Conservation (phyloP, 139 green algal genomes). For the Desmodesmus armatus region DNA sequence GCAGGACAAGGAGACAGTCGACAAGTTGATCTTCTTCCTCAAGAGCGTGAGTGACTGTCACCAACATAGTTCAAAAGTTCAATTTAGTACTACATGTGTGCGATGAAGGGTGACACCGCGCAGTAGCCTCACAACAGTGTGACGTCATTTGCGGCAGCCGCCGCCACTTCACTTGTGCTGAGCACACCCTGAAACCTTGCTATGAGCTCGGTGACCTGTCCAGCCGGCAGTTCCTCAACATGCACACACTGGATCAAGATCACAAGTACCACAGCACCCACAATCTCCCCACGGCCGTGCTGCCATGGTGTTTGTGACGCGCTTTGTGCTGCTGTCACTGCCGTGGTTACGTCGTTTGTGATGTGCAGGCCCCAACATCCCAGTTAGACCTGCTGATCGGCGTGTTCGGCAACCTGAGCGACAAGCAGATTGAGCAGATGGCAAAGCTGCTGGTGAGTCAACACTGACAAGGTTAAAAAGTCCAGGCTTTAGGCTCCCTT, state of each 20-base stretch:
- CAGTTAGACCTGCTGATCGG: not conserved
- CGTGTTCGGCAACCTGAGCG: constrained; percentile 10
- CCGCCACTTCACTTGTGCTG: not conserved
- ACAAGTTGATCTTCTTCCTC: constrained; percentile 38
- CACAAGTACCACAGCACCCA: not conserved
- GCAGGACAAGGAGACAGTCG: not conserved
- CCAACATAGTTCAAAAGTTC: not conserved
- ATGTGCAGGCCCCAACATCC: not conserved
- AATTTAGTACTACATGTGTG: not conserved
- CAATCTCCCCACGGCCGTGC: too few species aligned
- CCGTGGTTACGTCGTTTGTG: not conserved
- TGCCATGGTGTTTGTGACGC: not conserved
- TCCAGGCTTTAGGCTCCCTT: too few species aligned
- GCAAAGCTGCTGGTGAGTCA: too few species aligned
- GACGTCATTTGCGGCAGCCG: not conserved
- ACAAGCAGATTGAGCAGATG: not conserved
- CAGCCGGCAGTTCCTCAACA: not conserved
- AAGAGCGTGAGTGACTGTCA: constrained; percentile 4
- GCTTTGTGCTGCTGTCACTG: not conserved
- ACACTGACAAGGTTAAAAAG: too few species aligned
- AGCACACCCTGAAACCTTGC: not conserved
- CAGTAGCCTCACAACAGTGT: not conserved
- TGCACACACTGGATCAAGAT: not conserved
- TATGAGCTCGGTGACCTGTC: not conserved
- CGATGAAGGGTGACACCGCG: not conserved